Evolutionary conservation across 1,284 basidiomycete species (phyloP).

Genomic region (Meira miltonrushii): DNA sequence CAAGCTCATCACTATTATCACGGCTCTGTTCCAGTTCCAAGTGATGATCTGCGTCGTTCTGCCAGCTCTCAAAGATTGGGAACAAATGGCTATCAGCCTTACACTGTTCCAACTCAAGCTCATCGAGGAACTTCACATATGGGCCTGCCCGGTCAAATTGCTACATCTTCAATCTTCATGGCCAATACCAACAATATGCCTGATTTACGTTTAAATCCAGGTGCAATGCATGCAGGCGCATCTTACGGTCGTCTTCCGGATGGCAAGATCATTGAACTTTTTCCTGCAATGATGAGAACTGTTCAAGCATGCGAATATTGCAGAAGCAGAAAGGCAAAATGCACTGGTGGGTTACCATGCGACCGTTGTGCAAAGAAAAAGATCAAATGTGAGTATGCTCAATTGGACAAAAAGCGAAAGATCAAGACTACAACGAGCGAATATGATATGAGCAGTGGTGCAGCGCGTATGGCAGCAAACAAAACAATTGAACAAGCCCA

Average conservation of each 20-base stretch:
- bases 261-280: constrained; percentile 8
- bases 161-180: neutral
- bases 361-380: constrained; percentile 10
- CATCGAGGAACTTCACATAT: too few relatives aligned
- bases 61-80: too few relatives aligned
- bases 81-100: too few relatives aligned
- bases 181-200: neutral
- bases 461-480: neutral
- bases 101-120: too few relatives aligned
- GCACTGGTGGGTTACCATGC: constrained; percentile 6
- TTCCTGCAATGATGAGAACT: constrained; percentile 8
- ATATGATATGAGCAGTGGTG: constrained; percentile 3
- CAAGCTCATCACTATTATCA: too few relatives aligned
- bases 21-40: too few relatives aligned
- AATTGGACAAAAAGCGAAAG: constrained; percentile 12
- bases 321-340: constrained; percentile 7
- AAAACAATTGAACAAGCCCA: neutral
- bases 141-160: too few relatives aligned
- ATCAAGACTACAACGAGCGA: constrained; percentile 10
- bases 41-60: too few relatives aligned
- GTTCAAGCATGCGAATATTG: constrained; percentile 11
- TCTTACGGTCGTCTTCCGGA: constrained; percentile 5
- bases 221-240: neutral
- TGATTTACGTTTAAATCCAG: neutral
- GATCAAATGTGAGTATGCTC: constrained; percentile 9